Evolutionary conservation across 78 protist species (phyloP).

Genomic region (Diacronema lutheri): DNA sequence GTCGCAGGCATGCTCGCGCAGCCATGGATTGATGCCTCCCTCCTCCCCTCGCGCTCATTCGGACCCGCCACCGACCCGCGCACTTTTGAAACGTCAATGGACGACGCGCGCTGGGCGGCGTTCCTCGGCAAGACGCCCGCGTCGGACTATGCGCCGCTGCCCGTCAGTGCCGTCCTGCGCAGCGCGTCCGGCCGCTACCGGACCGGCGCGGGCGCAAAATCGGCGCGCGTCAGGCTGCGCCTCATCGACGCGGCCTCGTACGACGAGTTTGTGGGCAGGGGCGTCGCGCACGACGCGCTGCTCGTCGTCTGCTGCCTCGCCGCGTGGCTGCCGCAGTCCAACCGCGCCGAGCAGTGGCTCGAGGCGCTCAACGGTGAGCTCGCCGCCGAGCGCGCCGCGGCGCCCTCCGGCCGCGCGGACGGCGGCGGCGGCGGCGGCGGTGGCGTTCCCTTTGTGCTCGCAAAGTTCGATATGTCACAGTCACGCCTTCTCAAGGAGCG

Average conservation of each 20-base stretch:
- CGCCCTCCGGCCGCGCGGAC: not conserved
- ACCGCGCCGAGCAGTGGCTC: not conserved
- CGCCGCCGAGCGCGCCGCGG: not conserved
- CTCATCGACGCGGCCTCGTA: not conserved
- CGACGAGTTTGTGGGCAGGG: not conserved
- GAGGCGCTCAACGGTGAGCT: not conserved
- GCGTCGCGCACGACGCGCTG: not conserved
- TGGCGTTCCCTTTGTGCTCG: not conserved
- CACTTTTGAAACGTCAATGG: no score
- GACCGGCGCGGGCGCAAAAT: not conserved
- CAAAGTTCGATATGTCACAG: not conserved
- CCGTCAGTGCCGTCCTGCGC: not conserved
- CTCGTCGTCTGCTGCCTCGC: not conserved
- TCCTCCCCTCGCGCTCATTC: no score
- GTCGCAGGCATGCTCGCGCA: no score
- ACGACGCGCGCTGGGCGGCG: no score
- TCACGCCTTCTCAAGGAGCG: not conserved
- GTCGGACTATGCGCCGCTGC: not conserved
- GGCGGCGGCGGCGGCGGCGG: not conserved
- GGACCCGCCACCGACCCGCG: no score
- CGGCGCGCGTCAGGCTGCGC: not conserved
- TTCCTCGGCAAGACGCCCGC: no score
- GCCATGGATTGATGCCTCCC: no score
- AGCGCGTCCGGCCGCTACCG: constrained; percentile 2
- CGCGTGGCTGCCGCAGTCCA: not conserved